phyloP scores from a whole-genome alignment of 805 yeast genomes.

The Saccharomycopsis malanga region DNA sequence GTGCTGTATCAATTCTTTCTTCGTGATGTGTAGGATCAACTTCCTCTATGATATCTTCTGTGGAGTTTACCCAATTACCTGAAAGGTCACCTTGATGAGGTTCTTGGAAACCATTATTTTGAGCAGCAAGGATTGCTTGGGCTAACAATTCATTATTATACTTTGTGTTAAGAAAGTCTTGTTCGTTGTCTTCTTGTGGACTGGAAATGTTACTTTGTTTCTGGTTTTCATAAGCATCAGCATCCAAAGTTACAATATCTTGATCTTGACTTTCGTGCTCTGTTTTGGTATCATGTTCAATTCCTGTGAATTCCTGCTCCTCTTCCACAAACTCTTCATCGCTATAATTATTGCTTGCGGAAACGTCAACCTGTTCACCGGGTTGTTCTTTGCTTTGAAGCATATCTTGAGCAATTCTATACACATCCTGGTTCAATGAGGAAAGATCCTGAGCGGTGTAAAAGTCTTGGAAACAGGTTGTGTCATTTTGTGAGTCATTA shows the following conservation, averaged over 20 bases:
- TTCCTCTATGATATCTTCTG: background rate
- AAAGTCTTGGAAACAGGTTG: no score
- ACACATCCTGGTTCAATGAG: background rate
- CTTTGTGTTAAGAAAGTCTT: no score
- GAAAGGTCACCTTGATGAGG: background rate
- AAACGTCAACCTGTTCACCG: background rate
- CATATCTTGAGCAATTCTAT: no score
- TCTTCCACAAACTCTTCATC: background rate
- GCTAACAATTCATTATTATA: background rate
- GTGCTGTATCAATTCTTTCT: no score
- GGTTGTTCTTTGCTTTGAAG: background rate
- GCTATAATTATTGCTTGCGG: background rate
- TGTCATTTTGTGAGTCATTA: no score
- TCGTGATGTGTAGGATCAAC: background rate
- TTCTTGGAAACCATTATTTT: background rate
- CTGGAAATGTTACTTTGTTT: background rate
- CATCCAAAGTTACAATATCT: background rate
- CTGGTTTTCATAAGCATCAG: background rate
- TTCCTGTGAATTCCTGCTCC: background rate
- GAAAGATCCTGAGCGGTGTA: background rate
- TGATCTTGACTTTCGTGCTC: background rate
- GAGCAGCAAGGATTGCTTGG: constrained; percentile 1
- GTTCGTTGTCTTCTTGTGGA: background rate
- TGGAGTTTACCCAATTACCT: background rate
- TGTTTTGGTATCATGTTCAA: background rate